Evolutionary conservation across 306 rosid genomes (phyloP).

Genomic region (Acacia acuminata): DNA sequence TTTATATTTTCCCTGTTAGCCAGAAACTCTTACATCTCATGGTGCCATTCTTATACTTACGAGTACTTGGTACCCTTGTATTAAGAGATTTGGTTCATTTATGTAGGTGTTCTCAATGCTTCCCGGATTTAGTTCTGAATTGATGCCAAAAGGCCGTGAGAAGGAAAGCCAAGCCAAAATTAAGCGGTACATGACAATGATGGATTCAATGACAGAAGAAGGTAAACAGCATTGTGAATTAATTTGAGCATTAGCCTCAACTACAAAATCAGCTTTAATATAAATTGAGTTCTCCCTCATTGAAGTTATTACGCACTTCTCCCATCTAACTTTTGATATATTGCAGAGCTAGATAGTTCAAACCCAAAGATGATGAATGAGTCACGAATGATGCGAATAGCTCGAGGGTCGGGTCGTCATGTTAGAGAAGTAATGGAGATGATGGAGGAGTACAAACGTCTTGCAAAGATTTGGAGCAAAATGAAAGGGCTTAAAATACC

Average conservation of each 20-base stretch:
- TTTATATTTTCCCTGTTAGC: neutral
- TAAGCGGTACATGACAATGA: constrained; percentile 79
- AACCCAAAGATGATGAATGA: constrained; percentile 70
- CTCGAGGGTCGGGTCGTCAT: constrained; percentile 70
- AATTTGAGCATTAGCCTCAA: neutral
- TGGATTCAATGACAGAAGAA: constrained; percentile 79
- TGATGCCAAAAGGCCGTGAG: constrained; percentile 75
- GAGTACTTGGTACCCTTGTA: neutral
- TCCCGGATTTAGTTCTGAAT: constrained; percentile 65
- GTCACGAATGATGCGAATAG: constrained; percentile 70
- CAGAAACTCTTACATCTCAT: neutral
- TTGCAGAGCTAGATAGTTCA: constrained; percentile 68
- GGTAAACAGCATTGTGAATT: constrained; percentile 41
- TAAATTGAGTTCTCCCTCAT: neutral
- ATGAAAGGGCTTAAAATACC: constrained; percentile 71
- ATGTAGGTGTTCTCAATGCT: constrained; percentile 78
- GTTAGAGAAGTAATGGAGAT: constrained; percentile 64
- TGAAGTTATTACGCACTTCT: neutral
- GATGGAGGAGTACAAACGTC: constrained; percentile 78
- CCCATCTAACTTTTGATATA: neutral
- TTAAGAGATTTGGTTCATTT: constrained; percentile 25
- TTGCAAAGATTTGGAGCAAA: constrained; percentile 73
- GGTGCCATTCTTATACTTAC: neutral
- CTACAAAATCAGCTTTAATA: neutral
- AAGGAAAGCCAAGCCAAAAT: constrained; percentile 75